phyloP scores from a whole-genome alignment of 306 rosid species.

The Vigna radiata region DNA sequence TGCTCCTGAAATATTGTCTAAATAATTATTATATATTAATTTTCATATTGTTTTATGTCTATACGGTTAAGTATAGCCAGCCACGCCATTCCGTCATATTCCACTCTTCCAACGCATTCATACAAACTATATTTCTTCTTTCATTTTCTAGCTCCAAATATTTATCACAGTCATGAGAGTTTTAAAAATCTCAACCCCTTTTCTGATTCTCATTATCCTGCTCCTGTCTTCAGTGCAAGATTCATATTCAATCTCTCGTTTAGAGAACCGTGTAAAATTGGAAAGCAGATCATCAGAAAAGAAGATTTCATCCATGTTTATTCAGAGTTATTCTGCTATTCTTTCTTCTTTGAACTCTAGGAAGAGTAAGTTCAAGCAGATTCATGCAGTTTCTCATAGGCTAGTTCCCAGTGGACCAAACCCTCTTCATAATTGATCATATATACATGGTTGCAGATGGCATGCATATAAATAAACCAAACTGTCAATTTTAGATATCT shows the following conservation, averaged over 20 bases:
- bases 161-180: constrained; percentile 46
- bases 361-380: constrained; percentile 43
- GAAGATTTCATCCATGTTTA: constrained; percentile 55
- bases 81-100: constrained; percentile 2
- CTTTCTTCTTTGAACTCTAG: constrained; percentile 45
- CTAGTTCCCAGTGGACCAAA: constrained; percentile 72
- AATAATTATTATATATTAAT: constrained; percentile 12
- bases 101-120: background rate
- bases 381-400: constrained; percentile 63
- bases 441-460: background rate
- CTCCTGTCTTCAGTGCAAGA: constrained; percentile 46
- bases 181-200: constrained; percentile 41
- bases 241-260: constrained; percentile 48
- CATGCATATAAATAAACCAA: constrained; percentile 33
- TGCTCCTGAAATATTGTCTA: constrained; percentile 34
- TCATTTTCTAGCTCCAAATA: constrained; percentile 7
- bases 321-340: constrained; percentile 46
- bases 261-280: constrained; percentile 25
- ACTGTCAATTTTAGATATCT: constrained; percentile 10
- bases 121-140: background rate
- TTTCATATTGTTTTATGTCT: background rate
- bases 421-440: constrained; percentile 72
- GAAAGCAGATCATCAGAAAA: constrained; percentile 37
- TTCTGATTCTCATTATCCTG: constrained; percentile 48
- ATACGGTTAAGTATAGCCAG: constrained; percentile 24